A percentile compares a stretch with the other conserved stretches of the same genome.
Evolutionary conservation across 2,329 filamentous ascomycete genomes (phyloP).

Genomic region (Aspergillus quadrilineatus): DNA sequence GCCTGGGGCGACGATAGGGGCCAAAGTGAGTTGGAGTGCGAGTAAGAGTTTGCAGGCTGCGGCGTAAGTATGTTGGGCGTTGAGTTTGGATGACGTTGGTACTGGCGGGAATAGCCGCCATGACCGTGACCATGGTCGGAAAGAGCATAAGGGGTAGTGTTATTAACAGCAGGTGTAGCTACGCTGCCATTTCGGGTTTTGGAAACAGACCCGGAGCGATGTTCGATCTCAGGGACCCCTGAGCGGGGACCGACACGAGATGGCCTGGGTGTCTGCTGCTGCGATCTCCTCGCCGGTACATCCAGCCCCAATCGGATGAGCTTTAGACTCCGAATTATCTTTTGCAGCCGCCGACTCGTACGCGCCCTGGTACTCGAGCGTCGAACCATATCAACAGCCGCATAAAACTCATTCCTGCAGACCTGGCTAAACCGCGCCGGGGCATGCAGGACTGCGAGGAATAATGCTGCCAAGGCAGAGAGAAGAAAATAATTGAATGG

Average conservation of each 20-base stretch:
- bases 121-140: background rate
- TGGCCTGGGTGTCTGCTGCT: background rate
- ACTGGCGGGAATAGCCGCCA: slow-evolving; percentile 1
- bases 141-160: background rate
- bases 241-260: background rate
- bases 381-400: slow-evolving; percentile 60
- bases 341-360: slow-evolving; percentile 58
- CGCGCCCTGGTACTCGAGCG: slow-evolving; percentile 57
- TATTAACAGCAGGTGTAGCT: background rate
- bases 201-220: too few relatives aligned
- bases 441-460: slow-evolving; percentile 49
- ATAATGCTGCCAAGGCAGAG: slow-evolving; percentile 41
- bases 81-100: slow-evolving; percentile 12
- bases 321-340: slow-evolving; percentile 58
- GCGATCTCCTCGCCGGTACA: background rate
- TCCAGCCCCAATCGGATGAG: slow-evolving; percentile 55
- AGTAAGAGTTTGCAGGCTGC: slow-evolving; percentile 6
- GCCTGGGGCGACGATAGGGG: slow-evolving; percentile 18
- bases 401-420: slow-evolving; percentile 47
- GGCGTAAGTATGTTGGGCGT: slow-evolving; percentile 14
- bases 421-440: slow-evolving; percentile 43
- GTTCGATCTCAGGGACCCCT: background rate
- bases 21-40: slow-evolving; percentile 14
- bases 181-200: background rate
- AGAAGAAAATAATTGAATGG: slow-evolving; percentile 47